Base-by-base conservation (phyloP, 345 rosid species). In the Combretum micranthum region DNA sequence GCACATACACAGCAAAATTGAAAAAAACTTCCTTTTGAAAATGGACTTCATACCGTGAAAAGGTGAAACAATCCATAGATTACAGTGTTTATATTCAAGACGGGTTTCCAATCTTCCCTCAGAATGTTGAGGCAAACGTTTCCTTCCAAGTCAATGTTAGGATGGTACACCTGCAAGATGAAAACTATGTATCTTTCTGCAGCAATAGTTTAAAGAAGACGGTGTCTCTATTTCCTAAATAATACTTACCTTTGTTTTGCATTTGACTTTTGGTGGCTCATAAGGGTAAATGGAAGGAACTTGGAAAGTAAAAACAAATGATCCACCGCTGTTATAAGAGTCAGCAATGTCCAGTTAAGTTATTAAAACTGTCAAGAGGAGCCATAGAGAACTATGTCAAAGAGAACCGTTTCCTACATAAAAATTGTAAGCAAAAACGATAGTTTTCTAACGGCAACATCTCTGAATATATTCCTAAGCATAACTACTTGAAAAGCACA, bases 101-200 rank as follows among this genome's bases (percentile, higher is more conserved):
- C 96, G 1, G 96, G 99, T 68, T 94, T 94, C 99, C 99, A 94
- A 61, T 94, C 96, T 78, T 90, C 97, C 47, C 99, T 79, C 55
- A 94, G 73, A 71, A 94, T 80, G 71, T 94, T 94, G 49, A 94
- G 80, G 72, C 97, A 94, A 56, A 87, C 96, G 55, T 87, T 94
- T 68, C 97, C 99, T 76, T 94, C 99, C 79, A 90, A 76, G 69
- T 94, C 96, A 17, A 94, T 90, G 71, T 90, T 94, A 0, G 97
- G 99, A 79, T 94, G 97, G 68, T 83, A 85, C 51, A 94, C 88
- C 99, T 94, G 58, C 64, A 53, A 60, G 65, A 32, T 8, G 39
- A 8, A 16, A 13, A 39, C 37, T 21, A 52, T 22, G 13, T 39
- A 32, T 17, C 17, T 9, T 14, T 4, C 42, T 42, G 19, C 5